These are phyloP conservation scores for Phyllostachys edulis DNA, from an alignment of 176 grass and related monocot genomes.

Conservation along the genomic window DNA sequence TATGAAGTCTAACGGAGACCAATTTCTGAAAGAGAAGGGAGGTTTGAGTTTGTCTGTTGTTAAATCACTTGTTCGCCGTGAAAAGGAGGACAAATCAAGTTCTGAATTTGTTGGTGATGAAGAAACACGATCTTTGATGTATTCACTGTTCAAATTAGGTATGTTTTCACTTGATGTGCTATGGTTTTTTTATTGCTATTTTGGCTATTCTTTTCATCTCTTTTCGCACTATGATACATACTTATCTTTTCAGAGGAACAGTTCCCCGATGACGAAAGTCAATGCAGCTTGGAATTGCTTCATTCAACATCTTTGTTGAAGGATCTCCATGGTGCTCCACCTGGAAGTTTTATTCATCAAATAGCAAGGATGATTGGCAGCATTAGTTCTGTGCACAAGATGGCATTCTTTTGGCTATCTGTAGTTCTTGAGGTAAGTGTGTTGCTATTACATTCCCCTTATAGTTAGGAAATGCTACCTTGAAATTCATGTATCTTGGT, in stretches of 20 bases:
- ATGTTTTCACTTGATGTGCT: slow-evolving; percentile 17
- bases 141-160: slow-evolving; percentile 74
- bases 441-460: slow-evolving; percentile 8
- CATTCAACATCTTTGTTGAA: slow-evolving; percentile 41
- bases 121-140: slow-evolving; percentile 74
- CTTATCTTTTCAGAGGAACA: slow-evolving; percentile 65
- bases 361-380: slow-evolving; percentile 65
- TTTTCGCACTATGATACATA: slow-evolving; percentile 39
- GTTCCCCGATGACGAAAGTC: slow-evolving; percentile 29
- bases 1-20: slow-evolving; percentile 56
- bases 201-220: not conserved
- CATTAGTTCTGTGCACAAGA: slow-evolving; percentile 82
- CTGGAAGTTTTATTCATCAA: slow-evolving; percentile 83
- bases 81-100: slow-evolving; percentile 75
- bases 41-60: slow-evolving; percentile 84
- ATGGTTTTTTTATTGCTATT: not conserved
- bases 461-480: not conserved
- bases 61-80: slow-evolving; percentile 87
- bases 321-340: slow-evolving; percentile 81
- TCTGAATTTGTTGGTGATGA: slow-evolving; percentile 58
- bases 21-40: slow-evolving; percentile 70
- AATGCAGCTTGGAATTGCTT: slow-evolving; percentile 32
- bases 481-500: not conserved
- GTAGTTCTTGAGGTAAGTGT: slow-evolving; percentile 64
- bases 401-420: slow-evolving; percentile 77